phyloP scores from a whole-genome alignment of 768 basidiomycete species.

The Phaeolepiota aurea region DNA sequence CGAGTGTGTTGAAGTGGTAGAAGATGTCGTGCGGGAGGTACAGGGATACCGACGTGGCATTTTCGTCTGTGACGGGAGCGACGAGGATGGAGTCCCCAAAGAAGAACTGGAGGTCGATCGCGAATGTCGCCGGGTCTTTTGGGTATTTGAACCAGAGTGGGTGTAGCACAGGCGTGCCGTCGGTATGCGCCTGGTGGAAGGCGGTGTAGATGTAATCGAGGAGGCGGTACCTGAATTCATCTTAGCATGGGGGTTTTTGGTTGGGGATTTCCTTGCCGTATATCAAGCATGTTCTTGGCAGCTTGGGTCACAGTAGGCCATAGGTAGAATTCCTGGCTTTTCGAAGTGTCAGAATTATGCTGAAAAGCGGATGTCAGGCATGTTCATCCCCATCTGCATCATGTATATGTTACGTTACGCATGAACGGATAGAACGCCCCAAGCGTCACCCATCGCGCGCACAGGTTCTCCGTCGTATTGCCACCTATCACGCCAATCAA shows the following conservation, averaged over 20 bases:
- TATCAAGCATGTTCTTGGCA: conserved; percentile 51
- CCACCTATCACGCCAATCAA: conserved; percentile 23
- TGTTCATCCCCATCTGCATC: too few species aligned
- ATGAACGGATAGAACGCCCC: conserved; percentile 78
- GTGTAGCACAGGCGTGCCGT: conserved; percentile 59
- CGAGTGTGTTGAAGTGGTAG: conserved; percentile 52
- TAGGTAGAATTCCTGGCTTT: conserved; percentile 60
- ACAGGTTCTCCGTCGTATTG: conserved; percentile 60
- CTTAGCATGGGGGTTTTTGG: too few species aligned
- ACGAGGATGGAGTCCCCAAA: conserved; percentile 61
- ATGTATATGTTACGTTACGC: conserved; percentile 66
- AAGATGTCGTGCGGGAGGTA: conserved; percentile 61
- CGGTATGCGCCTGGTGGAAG: conserved; percentile 48
- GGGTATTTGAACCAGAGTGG: conserved; percentile 66
- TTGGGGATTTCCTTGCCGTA: too few species aligned
- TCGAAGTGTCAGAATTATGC: conserved; percentile 47
- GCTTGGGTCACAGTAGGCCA: conserved; percentile 52
- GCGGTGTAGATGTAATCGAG: conserved; percentile 68
- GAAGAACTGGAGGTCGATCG: conserved; percentile 63
- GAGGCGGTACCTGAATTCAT: conserved; percentile 51
- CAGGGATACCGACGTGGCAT: conserved; percentile 46
- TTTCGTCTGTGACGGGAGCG: conserved; percentile 57
- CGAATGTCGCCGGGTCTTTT: conserved; percentile 46
- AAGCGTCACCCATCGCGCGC: conserved; percentile 70
- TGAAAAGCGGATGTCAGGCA: too few species aligned